phyloP scores from a whole-genome alignment of 164 flowering plant genomes.

The Aristolochia californica region DNA sequence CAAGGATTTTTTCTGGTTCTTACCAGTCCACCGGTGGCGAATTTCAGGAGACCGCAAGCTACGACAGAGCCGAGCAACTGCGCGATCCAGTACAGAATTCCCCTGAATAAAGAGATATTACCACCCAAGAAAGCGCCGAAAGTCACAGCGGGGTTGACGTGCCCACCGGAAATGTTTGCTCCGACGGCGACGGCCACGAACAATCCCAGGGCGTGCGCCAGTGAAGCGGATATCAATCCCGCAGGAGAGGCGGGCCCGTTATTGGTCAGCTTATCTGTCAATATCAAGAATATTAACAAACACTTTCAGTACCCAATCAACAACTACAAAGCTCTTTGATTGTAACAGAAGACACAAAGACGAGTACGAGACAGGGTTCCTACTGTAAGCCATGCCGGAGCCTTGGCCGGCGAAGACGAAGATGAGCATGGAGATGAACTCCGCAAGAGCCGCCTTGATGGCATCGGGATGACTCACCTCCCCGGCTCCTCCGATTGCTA shows the following conservation, averaged over 20 bases:
- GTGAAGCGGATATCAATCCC: slow-evolving; percentile 45
- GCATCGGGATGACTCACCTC: slow-evolving; percentile 52
- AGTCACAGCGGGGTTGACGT: slow-evolving; percentile 46
- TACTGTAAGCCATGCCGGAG: slow-evolving; percentile 58
- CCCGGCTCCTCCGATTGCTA: slow-evolving; percentile 37
- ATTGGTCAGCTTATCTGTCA: slow-evolving; percentile 28
- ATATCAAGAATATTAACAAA: neutral
- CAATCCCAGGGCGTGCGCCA: slow-evolving; percentile 45
- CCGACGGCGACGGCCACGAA: slow-evolving; percentile 44
- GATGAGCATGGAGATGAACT: slow-evolving; percentile 58
- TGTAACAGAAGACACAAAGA: neutral
- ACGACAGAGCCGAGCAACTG: slow-evolving; percentile 35
- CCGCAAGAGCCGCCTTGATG: slow-evolving; percentile 51
- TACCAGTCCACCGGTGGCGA: slow-evolving; percentile 40
- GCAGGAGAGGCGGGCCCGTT: slow-evolving; percentile 31
- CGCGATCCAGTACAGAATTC: slow-evolving; percentile 38
- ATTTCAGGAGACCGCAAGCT: slow-evolving; percentile 34
- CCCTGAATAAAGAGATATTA: slow-evolving; percentile 29
- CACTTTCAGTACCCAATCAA: neutral
- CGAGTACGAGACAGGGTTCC: neutral
- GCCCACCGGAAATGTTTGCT: slow-evolving; percentile 50
- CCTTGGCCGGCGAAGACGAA: slow-evolving; percentile 57
- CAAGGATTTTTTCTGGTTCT: neutral
- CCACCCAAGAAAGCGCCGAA: slow-evolving; percentile 46
- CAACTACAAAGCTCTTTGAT: neutral